Evolutionary conservation across 2,329 filamentous ascomycete genomes (phyloP).

Genomic region (Neurospora sp.): DNA sequence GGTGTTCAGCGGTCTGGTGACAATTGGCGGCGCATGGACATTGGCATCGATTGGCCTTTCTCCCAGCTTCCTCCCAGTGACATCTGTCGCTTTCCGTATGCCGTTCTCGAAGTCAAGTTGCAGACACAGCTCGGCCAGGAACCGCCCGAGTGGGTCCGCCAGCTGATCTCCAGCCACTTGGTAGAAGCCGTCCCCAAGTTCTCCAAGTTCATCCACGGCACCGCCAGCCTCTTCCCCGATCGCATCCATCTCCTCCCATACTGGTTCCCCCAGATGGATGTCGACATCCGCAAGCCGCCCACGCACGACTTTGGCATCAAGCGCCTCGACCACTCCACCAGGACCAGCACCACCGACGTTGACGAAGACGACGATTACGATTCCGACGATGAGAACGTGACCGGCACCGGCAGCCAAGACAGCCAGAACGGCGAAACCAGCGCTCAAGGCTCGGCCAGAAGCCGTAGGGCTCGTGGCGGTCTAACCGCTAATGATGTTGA

Average conservation of each 20-base stretch:
- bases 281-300: conserved; percentile 89
- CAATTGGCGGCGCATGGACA: conserved; percentile 96
- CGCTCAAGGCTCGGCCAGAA: conserved; percentile 24
- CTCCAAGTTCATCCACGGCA: conserved; percentile 97
- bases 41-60: conserved; percentile 93
- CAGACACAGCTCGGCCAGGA: conserved; percentile 94
- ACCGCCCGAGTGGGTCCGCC: conserved; percentile 91
- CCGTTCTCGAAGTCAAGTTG: conserved; percentile 91
- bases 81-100: conserved; percentile 87
- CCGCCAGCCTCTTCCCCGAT: conserved; percentile 74
- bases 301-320: conserved; percentile 87
- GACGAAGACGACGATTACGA: conserved; percentile 65
- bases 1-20: conserved; percentile 65
- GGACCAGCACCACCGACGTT: conserved; percentile 67
- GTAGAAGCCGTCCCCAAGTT: conserved; percentile 99
- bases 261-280: conserved; percentile 98
- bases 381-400: conserved; percentile 51
- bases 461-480: conserved; percentile 26
- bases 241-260: conserved; percentile 86
- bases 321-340: conserved; percentile 63
- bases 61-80: conserved; percentile 77
- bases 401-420: conserved; percentile 12
- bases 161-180: conserved; percentile 84
- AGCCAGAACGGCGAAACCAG: conserved; percentile 29
- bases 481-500: conserved; percentile 57